phyloP scores from a whole-genome alignment of 192 early-diverging fungal species.

The Endogone sp. region DNA sequence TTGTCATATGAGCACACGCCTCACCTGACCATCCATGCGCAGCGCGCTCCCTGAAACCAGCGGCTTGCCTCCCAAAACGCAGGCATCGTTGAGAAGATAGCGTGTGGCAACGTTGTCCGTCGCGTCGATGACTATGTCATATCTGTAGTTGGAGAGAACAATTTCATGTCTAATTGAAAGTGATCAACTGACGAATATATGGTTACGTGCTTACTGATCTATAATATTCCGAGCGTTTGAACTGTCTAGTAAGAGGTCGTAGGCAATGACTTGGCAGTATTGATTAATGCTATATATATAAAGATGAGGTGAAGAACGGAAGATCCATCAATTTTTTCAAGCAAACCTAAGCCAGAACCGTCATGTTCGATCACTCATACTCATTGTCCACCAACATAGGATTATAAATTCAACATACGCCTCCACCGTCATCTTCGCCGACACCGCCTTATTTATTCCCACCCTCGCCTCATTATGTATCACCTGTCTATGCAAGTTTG shows the following conservation, averaged over 20 bases:
- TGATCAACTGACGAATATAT: too few relatives aligned
- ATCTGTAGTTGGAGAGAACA: constrained; percentile 32
- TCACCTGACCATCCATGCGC: constrained; percentile 81
- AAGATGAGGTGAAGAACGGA: not conserved
- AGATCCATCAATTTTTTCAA: not conserved
- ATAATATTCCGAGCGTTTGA: constrained; percentile 78
- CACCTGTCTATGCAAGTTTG: constrained; percentile 94
- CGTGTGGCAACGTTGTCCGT: constrained; percentile 95
- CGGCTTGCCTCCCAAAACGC: constrained; percentile 75
- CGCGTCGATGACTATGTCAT: constrained; percentile 86
- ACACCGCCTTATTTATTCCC: constrained; percentile 71
- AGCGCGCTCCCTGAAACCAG: constrained; percentile 90
- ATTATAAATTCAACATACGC: constrained; percentile 23
- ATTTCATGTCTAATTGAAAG: constrained; percentile 3
- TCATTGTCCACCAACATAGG: not conserved
- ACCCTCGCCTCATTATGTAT: constrained; percentile 77
- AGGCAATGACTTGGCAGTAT: constrained; percentile 52
- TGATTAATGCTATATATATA: constrained; percentile 77
- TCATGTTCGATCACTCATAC: not conserved
- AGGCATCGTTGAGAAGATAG: constrained; percentile 93
- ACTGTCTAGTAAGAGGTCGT: constrained; percentile 74
- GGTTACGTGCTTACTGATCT: constrained; percentile 22
- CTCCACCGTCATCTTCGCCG: constrained; percentile 60
- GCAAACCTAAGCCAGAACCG: not conserved
- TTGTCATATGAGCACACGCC: not conserved